phyloP scores from a whole-genome alignment of 768 basidiomycete species.

The Rhizopogon vulgaris region DNA sequence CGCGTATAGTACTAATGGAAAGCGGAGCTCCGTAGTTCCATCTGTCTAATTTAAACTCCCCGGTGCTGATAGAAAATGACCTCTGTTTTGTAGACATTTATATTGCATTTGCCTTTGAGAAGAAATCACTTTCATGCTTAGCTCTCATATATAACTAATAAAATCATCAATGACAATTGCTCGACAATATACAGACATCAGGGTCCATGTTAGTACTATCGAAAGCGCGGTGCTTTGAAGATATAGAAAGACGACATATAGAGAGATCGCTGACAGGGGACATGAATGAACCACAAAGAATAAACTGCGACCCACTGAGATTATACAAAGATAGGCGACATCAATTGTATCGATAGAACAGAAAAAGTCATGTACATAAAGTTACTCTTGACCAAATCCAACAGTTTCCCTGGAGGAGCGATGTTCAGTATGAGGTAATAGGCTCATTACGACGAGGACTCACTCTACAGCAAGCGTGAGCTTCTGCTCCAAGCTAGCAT shows the following conservation, averaged over 20 bases:
- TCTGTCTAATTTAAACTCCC: too few relatives aligned
- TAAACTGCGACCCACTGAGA: constrained; percentile 16
- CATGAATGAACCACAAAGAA: constrained; percentile 7
- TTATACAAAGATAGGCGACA: constrained; percentile 26
- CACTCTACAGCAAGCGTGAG: constrained; percentile 91
- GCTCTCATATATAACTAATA: neutral
- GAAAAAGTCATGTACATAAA: constrained; percentile 1
- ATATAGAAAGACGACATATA: neutral
- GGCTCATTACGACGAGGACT: constrained; percentile 28
- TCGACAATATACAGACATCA: neutral
- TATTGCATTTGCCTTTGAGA: too few relatives aligned
- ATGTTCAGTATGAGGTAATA: constrained; percentile 11
- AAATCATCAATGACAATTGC: neutral
- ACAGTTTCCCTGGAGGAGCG: constrained; percentile 68
- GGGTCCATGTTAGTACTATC: neutral
- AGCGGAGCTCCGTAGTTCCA: too few relatives aligned
- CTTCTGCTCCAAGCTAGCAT: constrained; percentile 91
- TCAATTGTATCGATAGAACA: constrained; percentile 3
- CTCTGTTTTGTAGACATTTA: too few relatives aligned
- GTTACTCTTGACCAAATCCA: constrained; percentile 88
- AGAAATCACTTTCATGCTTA: too few relatives aligned
- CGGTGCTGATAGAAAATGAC: too few relatives aligned
- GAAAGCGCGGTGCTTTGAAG: neutral
- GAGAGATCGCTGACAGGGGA: neutral
- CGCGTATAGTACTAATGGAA: too few relatives aligned